Evolutionary conservation across 495 filamentous ascomycete genomes (phyloP).

Genomic region (Clohesyomyces aquaticus): DNA sequence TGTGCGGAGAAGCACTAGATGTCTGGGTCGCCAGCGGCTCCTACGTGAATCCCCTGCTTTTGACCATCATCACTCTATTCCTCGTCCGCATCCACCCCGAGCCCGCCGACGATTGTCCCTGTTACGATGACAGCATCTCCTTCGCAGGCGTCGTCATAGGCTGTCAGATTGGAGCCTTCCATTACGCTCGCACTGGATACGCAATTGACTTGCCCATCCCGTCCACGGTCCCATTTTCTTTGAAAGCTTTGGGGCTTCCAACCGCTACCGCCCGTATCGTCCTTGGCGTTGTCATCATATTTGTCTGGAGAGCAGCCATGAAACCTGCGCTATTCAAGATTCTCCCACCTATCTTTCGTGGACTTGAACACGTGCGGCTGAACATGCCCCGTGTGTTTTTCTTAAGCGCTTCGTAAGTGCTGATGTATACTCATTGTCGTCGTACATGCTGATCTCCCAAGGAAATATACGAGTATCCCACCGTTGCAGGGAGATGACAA

Average conservation of each 20-base stretch:
- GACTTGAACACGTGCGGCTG: conserved; percentile 77
- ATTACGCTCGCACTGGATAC: conserved; percentile 60
- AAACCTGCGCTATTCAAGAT: conserved; percentile 78
- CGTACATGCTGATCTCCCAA: conserved; percentile 37
- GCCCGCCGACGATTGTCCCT: conserved; percentile 94
- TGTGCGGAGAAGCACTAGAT: conserved; percentile 70
- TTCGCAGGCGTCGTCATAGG: conserved; percentile 90
- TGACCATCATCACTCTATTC: conserved; percentile 67
- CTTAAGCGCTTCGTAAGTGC: conserved; percentile 77
- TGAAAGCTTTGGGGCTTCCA: conserved; percentile 63
- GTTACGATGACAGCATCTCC: conserved; percentile 94
- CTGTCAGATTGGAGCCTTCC: conserved; percentile 78
- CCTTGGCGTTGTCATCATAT: conserved; percentile 78
- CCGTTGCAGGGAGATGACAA: conserved; percentile 77
- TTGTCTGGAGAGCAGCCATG: conserved; percentile 84
- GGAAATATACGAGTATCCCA: conserved; percentile 85
- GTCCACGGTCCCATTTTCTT: conserved; percentile 66
- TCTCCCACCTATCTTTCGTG: conserved; percentile 83
- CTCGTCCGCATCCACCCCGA: conserved; percentile 91
- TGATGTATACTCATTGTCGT: not conserved
- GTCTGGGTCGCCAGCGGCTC: conserved; percentile 62
- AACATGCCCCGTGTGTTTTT: conserved; percentile 85
- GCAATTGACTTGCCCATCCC: conserved; percentile 62
- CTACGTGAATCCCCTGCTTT: conserved; percentile 61
- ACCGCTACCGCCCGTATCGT: conserved; percentile 67